Conservation (phyloP, 2,329 filamentous ascomycete genomes). For the Cercospora berteroae region DNA sequence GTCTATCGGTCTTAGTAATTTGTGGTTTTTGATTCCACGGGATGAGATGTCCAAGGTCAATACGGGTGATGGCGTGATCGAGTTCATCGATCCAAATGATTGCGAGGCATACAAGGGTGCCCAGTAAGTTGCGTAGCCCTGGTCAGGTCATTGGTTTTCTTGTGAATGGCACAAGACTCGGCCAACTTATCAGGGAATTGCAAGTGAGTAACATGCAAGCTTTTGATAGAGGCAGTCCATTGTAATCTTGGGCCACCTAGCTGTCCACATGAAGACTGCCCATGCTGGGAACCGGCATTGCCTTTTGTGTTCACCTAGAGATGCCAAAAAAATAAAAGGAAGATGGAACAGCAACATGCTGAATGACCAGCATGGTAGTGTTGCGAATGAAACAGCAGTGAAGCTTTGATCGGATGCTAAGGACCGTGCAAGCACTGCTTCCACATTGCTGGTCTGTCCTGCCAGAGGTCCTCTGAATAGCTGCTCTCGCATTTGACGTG, state of each 20-base stretch:
- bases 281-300: background rate
- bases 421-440: background rate
- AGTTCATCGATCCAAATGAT: too few species aligned
- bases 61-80: too few species aligned
- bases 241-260: background rate
- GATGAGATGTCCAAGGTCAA: too few species aligned
- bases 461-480: background rate
- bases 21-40: too few species aligned
- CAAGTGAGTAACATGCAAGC: background rate
- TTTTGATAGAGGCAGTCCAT: background rate
- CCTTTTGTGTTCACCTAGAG: background rate
- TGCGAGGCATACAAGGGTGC: too few species aligned
- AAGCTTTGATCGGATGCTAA: background rate
- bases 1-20: too few species aligned
- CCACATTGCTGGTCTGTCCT: background rate
- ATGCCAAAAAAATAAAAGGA: background rate
- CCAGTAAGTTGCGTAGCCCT: too few species aligned
- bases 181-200: background rate
- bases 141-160: too few species aligned
- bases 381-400: background rate
- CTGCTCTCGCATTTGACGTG: background rate
- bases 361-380: background rate
- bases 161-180: background rate
- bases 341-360: background rate
- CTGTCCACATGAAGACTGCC: background rate